Conservation (phyloP, 345 rosid genomes). For the Crucihimalaya himalaica region DNA sequence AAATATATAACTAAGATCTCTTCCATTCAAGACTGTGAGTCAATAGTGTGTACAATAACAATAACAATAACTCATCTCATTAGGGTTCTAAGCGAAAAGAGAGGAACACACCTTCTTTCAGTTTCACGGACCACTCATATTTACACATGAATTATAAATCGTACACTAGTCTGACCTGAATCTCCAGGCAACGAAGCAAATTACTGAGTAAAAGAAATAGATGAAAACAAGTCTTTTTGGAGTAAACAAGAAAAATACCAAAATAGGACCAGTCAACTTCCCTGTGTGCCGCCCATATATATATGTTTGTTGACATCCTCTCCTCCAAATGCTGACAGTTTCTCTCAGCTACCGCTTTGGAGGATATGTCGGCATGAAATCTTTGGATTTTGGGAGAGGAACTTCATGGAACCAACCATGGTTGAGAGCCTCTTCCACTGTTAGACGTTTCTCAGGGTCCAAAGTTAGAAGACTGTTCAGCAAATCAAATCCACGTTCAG, state of each 20-base stretch:
- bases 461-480: conserved; percentile 63
- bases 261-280: conserved; percentile 15
- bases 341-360: conserved; percentile 39
- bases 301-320: conserved; percentile 26
- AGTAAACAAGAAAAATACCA: not conserved
- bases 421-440: conserved; percentile 73
- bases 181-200: conserved; percentile 33
- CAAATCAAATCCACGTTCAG: conserved; percentile 83
- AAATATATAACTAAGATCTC: not conserved
- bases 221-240: conserved; percentile 10
- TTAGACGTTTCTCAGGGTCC: conserved; percentile 78
- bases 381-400: conserved; percentile 73
- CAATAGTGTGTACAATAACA: not conserved
- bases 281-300: not conserved
- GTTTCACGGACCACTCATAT: conserved; percentile 26
- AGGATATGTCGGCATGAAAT: conserved; percentile 79
- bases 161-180: conserved; percentile 27
- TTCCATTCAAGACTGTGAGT: not conserved
- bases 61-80: conserved; percentile 7
- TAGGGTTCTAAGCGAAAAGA: conserved; percentile 1
- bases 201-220: not conserved
- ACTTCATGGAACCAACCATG: conserved; percentile 85
- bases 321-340: conserved; percentile 10
- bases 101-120: conserved; percentile 32
- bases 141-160: conserved; percentile 29